Evolutionary conservation across 192 early-diverging fungal species (phyloP), one percentile per base, ranked within the genome.

Genomic region (Backusella tuberculispora): DNA sequence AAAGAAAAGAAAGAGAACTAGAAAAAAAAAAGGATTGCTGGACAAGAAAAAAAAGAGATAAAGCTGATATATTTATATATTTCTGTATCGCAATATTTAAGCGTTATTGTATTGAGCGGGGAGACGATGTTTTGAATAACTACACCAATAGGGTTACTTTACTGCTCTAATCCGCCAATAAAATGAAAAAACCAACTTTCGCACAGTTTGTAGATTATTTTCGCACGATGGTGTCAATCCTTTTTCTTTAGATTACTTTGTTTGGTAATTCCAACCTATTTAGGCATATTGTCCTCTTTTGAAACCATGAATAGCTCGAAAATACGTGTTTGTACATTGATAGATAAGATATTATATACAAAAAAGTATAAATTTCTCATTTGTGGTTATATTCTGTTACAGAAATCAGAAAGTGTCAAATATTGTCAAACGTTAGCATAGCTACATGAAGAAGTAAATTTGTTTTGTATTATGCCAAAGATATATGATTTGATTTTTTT

Each of bases 231-330:
- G 50, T 56, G 5, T 26, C 53, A 3, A 60, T 60, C 10, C 19
- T 6, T 12, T 56, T 56, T 56, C 19, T 21, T 56, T 56, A 21
- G 24, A 56, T 56, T 56, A 56, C 50, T 56, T 10, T 56, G 50
- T 56, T 56, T 56, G 50, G 50, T 21, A 56, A 56, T 56, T 56
- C 50, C 50, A 56, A 56, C 50, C 50, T 56, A 56, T 56, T 56
- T 56, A 56, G 50, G 50, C 50, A 56, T 56, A 56, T 56, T 56
- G 19, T 56, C 50, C 50, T 56, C 21, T 56, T 56, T 56, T 56
- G 50, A 56, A 56, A 56, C 19, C 19, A 24, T 56, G 10, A 21
- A 56, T 17, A 48, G 7, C 12, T 6, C 19, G 19, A 50, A 50
- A 50, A 19, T 3, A n/a, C 17, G 50, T 10, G 19, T n/a, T 21